phyloP scores from a whole-genome alignment of 2,329 filamentous ascomycete genomes.

The Tothia fuscella region DNA sequence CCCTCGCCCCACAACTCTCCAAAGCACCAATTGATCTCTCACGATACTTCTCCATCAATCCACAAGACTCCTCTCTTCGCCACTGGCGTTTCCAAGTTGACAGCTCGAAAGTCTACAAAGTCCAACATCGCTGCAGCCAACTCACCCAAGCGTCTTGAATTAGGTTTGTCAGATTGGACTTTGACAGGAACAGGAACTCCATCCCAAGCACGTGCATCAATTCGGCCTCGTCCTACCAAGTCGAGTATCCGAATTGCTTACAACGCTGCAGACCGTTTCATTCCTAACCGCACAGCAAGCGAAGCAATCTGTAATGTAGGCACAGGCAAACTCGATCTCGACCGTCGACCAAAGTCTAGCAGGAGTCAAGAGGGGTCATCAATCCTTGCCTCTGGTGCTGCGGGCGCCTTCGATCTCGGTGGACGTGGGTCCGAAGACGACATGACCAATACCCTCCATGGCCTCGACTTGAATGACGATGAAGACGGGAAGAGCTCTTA shows the following conservation, averaged over 20 bases:
- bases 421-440: conserved; percentile 57
- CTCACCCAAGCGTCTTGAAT: conserved; percentile 76
- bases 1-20: conserved; percentile 63
- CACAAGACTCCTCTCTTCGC: conserved; percentile 49
- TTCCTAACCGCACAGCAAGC: conserved; percentile 60
- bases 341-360: conserved; percentile 55
- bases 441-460: conserved; percentile 62
- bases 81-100: conserved; percentile 52
- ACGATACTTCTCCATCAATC: conserved; percentile 2
- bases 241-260: conserved; percentile 55
- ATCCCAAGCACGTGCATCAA: conserved; percentile 10
- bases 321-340: conserved; percentile 64
- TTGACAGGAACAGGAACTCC: conserved; percentile 66
- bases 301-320: conserved; percentile 75
- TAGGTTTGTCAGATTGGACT: conserved; percentile 85
- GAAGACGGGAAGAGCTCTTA: conserved; percentile 49
- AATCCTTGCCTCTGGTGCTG: conserved; percentile 45
- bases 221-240: conserved; percentile 35
- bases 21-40: not conserved
- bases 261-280: conserved; percentile 17
- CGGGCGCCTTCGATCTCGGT: conserved; percentile 51
- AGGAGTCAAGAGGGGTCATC: conserved; percentile 52
- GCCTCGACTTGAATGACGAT: conserved; percentile 61
- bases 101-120: conserved; percentile 71
- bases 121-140: conserved; percentile 80